phyloP scores from a whole-genome alignment of 352 stramenopile genomes.

The Phytopythium sindhum region DNA sequence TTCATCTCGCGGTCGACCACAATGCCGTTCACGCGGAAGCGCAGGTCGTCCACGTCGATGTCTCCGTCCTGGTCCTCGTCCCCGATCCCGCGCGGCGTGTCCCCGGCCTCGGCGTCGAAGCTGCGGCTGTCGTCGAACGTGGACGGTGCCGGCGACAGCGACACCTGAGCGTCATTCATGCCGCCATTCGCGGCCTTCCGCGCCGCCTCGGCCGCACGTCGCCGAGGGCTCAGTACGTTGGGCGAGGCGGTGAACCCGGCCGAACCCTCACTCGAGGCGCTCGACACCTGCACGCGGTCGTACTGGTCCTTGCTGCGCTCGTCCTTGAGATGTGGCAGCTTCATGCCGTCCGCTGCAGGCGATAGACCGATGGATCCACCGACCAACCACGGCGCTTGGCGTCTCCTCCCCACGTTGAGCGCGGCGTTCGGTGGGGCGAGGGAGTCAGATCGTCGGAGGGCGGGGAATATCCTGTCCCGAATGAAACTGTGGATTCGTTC shows the following conservation, averaged over 20 bases:
- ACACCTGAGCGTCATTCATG: neutral
- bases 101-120: constrained; percentile 6
- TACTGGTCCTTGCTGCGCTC: constrained; percentile 7
- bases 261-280: neutral
- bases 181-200: constrained; percentile 7
- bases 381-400: too few species aligned
- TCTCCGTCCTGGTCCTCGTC: constrained; percentile 6
- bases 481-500: too few species aligned
- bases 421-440: too few species aligned
- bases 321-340: constrained; percentile 8
- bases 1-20: constrained; percentile 68
- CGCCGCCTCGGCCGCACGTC: constrained; percentile 4
- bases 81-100: neutral
- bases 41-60: constrained; percentile 24
- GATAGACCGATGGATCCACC: too few species aligned
- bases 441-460: too few species aligned
- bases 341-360: neutral
- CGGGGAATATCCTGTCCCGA: too few species aligned
- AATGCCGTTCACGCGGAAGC: constrained; percentile 75
- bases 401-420: too few species aligned
- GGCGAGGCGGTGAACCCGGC: neutral
- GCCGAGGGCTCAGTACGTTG: constrained; percentile 4
- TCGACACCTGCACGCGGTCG: constrained; percentile 6
- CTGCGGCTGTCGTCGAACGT: constrained; percentile 8
- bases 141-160: neutral